Evolutionary conservation across 805 yeast genomes (phyloP).

Genomic region (Candida glaebosa): DNA sequence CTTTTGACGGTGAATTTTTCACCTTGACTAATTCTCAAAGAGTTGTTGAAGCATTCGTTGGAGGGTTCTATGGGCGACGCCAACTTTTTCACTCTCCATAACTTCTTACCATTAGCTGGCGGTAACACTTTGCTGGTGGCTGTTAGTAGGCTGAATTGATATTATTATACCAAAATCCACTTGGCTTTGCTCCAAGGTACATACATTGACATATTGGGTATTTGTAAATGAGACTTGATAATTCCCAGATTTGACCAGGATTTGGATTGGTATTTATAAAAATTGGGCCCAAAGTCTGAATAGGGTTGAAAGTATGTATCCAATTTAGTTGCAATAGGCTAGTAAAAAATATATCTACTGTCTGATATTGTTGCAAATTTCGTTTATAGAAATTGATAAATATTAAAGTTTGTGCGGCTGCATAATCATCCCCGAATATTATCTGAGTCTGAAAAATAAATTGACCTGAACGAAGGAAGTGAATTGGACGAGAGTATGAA

Average conservation of each 20-base stretch:
- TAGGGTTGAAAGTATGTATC: background rate
- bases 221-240: background rate
- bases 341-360: background rate
- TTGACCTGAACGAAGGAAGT: too few relatives aligned
- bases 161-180: background rate
- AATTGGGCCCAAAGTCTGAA: background rate
- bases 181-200: background rate
- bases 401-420: background rate
- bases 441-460: background rate
- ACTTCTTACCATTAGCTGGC: conserved; percentile 43
- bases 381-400: conserved; percentile 2
- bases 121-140: conserved; percentile 19
- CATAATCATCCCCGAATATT: background rate
- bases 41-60: conserved; percentile 38
- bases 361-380: conserved; percentile 1
- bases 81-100: conserved; percentile 42
- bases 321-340: background rate
- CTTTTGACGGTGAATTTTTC: conserved; percentile 30
- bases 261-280: conserved; percentile 1
- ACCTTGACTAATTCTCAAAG: conserved; percentile 39
- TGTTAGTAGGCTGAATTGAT: conserved; percentile 5
- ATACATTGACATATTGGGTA: conserved; percentile 1
- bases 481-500: background rate
- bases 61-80: conserved; percentile 5
- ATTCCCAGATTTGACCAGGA: background rate